Evolutionary conservation across 225 moss, liverwort and hornwort species (phyloP).

Genomic region (Polytrichum formosum): DNA sequence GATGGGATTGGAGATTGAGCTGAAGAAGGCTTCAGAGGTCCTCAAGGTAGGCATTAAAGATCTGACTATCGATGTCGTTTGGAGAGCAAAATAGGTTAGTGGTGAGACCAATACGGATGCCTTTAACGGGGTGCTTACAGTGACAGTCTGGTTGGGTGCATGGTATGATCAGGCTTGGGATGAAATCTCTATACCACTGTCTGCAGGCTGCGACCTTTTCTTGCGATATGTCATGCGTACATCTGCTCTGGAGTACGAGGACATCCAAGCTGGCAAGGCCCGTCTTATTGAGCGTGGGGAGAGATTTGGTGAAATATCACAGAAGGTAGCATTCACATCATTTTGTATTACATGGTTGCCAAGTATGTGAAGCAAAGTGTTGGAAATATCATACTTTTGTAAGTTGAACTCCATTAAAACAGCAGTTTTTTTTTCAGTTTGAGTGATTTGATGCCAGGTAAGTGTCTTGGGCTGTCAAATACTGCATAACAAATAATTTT

Average conservation of each 20-base stretch:
- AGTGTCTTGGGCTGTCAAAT: too few relatives aligned
- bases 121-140: conserved; percentile 10
- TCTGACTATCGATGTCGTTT: neutral
- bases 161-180: conserved; percentile 73
- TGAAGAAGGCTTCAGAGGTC: conserved; percentile 63
- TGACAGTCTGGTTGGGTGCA: conserved; percentile 26
- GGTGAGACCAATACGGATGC: too few relatives aligned
- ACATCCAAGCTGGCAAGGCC: conserved; percentile 68
- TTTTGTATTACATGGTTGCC: too few relatives aligned
- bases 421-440: neutral
- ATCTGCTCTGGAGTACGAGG: conserved; percentile 71
- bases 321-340: conserved; percentile 49
- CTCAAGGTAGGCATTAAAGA: conserved; percentile 40
- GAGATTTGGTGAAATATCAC: conserved; percentile 77
- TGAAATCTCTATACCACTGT: conserved; percentile 78
- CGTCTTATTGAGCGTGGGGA: conserved; percentile 83
- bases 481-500: too few relatives aligned
- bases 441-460: too few relatives aligned
- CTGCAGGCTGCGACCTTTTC: conserved; percentile 90
- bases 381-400: neutral
- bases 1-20: conserved; percentile 86
- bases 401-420: neutral
- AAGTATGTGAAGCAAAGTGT: too few relatives aligned
- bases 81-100: too few relatives aligned
- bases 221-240: conserved; percentile 90